A percentile compares a stretch with the other conserved stretches of the same genome.
Evolutionary conservation across 1,284 basidiomycete species (phyloP).

Genomic region (Anthracocystis walkeri): DNA sequence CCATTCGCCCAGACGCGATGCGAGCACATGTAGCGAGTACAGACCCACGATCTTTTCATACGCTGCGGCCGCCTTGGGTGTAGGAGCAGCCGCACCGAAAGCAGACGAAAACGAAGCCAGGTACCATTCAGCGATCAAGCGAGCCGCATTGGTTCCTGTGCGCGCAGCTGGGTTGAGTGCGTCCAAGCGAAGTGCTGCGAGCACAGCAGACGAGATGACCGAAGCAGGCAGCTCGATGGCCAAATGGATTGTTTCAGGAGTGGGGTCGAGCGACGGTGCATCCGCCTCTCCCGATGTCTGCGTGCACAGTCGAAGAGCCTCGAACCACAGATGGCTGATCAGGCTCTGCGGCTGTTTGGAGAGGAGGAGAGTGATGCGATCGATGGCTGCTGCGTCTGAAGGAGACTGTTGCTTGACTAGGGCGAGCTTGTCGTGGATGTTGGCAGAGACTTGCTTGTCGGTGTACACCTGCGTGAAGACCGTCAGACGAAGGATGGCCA

Average conservation of each 20-base stretch:
- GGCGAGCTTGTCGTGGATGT: conserved; percentile 24
- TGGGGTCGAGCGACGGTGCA: conserved; percentile 44
- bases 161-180: conserved; percentile 16
- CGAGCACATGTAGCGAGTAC: conserved; percentile 58
- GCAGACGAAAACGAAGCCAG: conserved; percentile 47
- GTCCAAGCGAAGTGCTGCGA: conserved; percentile 56
- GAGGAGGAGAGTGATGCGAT: conserved; percentile 32
- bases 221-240: conserved; percentile 48
- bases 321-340: conserved; percentile 55
- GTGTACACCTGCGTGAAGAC: conserved; percentile 50
- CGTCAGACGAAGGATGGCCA: conserved; percentile 50
- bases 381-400: conserved; percentile 19
- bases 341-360: conserved; percentile 43
- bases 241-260: conserved; percentile 37
- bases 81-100: conserved; percentile 25
- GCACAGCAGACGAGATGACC: conserved; percentile 51
- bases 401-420: conserved; percentile 19
- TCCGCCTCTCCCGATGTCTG: conserved; percentile 32
- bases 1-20: conserved; percentile 54
- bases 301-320: conserved; percentile 40
- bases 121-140: conserved; percentile 58
- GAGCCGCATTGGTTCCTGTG: conserved; percentile 46
- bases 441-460: conserved; percentile 19
- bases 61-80: conserved; percentile 35
- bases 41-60: conserved; percentile 57